Evolutionary conservation across 495 filamentous ascomycete genomes (phyloP), one percentile per base, ranked within the genome.

Genomic region (Lophiostoma macrostomum): DNA sequence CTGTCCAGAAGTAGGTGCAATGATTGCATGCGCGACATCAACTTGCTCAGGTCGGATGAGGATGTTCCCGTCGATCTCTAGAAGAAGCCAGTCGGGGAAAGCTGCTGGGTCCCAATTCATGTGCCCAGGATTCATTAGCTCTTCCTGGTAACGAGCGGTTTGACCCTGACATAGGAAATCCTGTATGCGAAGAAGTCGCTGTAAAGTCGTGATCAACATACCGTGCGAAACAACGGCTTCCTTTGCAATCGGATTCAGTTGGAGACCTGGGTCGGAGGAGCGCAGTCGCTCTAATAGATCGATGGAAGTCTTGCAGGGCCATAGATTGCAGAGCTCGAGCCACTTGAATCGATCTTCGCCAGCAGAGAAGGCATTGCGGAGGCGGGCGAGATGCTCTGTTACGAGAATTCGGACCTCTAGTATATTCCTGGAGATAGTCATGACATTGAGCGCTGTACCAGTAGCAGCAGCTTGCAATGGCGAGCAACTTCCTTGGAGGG

Each of bases 31-130:
- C 1, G 80, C 78, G 37, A 83, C 78, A 39, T 74, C 69, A 0
- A 77, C 67, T 45, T 83, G 80, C 7, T 69, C 73, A 1, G 61
- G 50, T 0, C 80, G 69, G 34, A 83, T 79, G 1, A 80, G 60
- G 0, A 82, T 52, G 50, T 82, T 71, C 11, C 63, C 54, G n/a
- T 83, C 80, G 36, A 83, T 75, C 49, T 83, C 80, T 1, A 83
- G 64, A 14, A 83, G 66, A 0, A 83, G 52, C 77, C 78, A 82
- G 45, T 83, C 80, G 0, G 77, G 69, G 4, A 36, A 29, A 7
- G 74, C 34, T 0, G 64, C 20, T 0, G 77, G 73, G 0, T 67
- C 38, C 80, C 79, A 83, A 46, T 78, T 79, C 10, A 46, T 30
- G 53, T 81, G 79, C 5, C 78, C 77, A 52, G 19, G 46, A 56